phyloP scores from a whole-genome alignment of 1,284 basidiomycete species.

The Abortiporus biennis region DNA sequence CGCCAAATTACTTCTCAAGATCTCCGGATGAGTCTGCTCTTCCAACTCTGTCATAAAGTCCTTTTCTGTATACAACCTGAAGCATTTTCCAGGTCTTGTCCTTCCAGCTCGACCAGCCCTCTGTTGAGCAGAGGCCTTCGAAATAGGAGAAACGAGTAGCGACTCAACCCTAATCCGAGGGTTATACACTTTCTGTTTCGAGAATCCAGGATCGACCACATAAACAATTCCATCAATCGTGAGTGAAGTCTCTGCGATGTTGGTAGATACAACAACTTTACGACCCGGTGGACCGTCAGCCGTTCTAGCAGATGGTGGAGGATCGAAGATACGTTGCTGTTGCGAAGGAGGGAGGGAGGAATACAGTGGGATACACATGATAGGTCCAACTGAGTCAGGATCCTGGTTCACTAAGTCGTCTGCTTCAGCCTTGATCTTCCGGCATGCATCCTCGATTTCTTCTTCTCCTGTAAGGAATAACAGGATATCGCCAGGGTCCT shows the following conservation, averaged over 20 bases:
- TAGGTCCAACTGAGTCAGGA: constrained; percentile 74
- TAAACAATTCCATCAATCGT: constrained; percentile 99
- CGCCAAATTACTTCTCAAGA: constrained; percentile 86
- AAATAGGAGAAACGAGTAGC: constrained; percentile 91
- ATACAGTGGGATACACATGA: constrained; percentile 89
- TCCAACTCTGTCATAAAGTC: constrained; percentile 95
- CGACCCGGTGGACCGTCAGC: constrained; percentile 78
- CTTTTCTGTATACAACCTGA: constrained; percentile 94
- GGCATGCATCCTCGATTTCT: constrained; percentile 96
- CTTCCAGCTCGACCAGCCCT: constrained; percentile 95
- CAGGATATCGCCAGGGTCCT: constrained; percentile 90
- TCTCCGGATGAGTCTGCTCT: constrained; percentile 96
- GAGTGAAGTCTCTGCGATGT: constrained; percentile 96
- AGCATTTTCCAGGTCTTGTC: constrained; percentile 96
- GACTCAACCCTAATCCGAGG: constrained; percentile 95
- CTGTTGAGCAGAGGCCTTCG: constrained; percentile 95
- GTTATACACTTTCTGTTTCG: constrained; percentile 97
- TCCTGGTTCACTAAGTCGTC: constrained; percentile 73
- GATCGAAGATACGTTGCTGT: constrained; percentile 94
- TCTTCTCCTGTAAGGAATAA: constrained; percentile 98
- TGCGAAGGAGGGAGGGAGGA: constrained; percentile 90
- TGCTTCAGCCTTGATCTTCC: constrained; percentile 88
- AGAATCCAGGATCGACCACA: constrained; percentile 97
- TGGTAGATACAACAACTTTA: constrained; percentile 94
- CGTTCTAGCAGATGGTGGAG: constrained; percentile 61